Evolutionary conservation across 2,329 filamentous ascomycete species (phyloP).

Genomic region (Sporothrix schenckii): DNA sequence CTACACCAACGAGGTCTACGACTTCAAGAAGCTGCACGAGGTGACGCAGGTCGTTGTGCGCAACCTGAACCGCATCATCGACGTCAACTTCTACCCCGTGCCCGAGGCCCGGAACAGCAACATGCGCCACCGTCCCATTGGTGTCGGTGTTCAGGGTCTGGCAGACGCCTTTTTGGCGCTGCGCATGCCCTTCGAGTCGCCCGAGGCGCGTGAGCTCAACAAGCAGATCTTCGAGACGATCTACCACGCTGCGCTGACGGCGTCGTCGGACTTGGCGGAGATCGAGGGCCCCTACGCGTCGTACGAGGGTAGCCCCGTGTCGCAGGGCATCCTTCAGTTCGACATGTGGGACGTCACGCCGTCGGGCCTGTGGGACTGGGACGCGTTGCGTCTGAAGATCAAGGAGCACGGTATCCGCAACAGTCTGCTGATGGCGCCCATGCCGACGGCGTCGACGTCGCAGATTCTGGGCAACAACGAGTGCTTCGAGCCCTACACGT

Average conservation of each 20-base stretch:
- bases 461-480: slow-evolving; percentile 99
- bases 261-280: slow-evolving; percentile 84
- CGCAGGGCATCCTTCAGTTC: slow-evolving; percentile 93
- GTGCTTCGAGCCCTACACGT: slow-evolving; percentile 99
- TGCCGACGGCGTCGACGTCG: slow-evolving; percentile 96
- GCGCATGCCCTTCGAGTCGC: slow-evolving; percentile 94
- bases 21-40: slow-evolving; percentile 96
- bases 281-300: slow-evolving; percentile 82
- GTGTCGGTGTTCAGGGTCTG: slow-evolving; percentile 95
- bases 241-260: slow-evolving; percentile 91
- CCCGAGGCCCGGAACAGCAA: slow-evolving; percentile 92
- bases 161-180: slow-evolving; percentile 97
- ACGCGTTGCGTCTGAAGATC: slow-evolving; percentile 82
- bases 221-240: slow-evolving; percentile 99
- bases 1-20: slow-evolving; percentile 78
- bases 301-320: slow-evolving; percentile 91
- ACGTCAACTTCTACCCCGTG: slow-evolving; percentile 98
- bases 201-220: slow-evolving; percentile 91
- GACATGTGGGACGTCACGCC: slow-evolving; percentile 98
- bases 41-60: slow-evolving; percentile 88
- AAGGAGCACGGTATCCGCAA: slow-evolving; percentile 93
- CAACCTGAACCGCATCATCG: slow-evolving; percentile 98
- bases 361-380: slow-evolving; percentile 96
- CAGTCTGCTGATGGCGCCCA: slow-evolving; percentile 90
- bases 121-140: slow-evolving; percentile 93